Base-by-base conservation (phyloP, 139 green algal species). In the Closterium sp. region DNA sequence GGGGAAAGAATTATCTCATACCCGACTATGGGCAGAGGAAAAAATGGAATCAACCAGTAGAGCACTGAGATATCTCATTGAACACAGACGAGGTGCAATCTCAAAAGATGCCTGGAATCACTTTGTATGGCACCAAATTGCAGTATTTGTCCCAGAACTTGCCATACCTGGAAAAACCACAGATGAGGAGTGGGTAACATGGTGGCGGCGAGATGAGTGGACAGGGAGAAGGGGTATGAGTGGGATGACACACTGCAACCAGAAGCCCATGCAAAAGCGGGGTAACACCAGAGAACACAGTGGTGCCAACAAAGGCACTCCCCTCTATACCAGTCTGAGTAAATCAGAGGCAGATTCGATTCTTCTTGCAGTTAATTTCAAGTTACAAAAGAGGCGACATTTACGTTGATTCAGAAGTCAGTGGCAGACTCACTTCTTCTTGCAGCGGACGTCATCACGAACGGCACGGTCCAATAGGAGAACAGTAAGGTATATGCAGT, bases 111-210 rank as follows among this genome's bases (percentile, higher is more conserved):
- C 92, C 93, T 9, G 96, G 96, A 30, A 97, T 89, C 69, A 97
- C 93, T 43, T 94, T 96, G 91, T 95, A 97, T 3, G 94, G 95
- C 81, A 97, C 96, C 28, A 91, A 25, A 34, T 93, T 85, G 76
- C 93, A 94, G 91, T 97, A 97, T 86, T 95, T 43, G 33, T 96
- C 84, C 96, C 96, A 97, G 89, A 94, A 95, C 84, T 94, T 94
- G 38, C 95, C 95, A 85, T 97, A 92, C 89, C 89, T 92, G 89
- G 16, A 69, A 32, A 33, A 33, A 86, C 4, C n/a, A n/a, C n/a
- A n/a, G n/a, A n/a, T n/a, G n/a, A 23, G 16, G n/a, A 28, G 3
- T 34, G 25, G 55, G 55, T 28, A 76, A 3, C 6, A 28, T 76
- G 55, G 55, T 28, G 55, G 16, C 1, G 12, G 19, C 0, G 30